Evolutionary conservation across 1,284 basidiomycete species (phyloP).

Genomic region (Sanghuangporus sanghuang): DNA sequence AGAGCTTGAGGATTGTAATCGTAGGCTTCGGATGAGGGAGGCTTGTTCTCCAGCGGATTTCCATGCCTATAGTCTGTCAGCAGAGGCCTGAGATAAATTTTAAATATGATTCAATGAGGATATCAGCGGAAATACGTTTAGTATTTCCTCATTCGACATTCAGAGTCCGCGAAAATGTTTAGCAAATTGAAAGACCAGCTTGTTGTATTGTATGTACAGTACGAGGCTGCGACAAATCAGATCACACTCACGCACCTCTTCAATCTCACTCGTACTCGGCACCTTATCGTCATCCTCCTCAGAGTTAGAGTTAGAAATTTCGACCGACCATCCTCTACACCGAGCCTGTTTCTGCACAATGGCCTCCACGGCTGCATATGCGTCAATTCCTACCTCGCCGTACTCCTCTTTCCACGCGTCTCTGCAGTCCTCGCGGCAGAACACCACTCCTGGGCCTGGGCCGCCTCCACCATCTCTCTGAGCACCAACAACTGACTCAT

Average conservation of each 20-base stretch:
- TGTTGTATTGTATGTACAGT: no score
- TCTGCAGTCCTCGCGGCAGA: background rate
- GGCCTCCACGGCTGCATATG: conserved; percentile 12
- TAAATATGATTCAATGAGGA: background rate
- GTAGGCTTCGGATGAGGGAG: background rate
- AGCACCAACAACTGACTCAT: background rate
- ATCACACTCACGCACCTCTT: background rate
- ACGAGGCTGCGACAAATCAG: background rate
- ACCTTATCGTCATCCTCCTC: background rate
- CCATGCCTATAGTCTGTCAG: background rate
- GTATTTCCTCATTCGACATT: no score
- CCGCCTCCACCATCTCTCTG: background rate
- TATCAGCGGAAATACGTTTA: background rate
- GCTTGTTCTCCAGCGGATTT: background rate
- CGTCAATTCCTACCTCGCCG: conserved; percentile 6
- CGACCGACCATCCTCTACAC: background rate
- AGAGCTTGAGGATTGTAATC: background rate
- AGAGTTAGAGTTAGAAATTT: no score
- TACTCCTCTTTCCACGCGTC: conserved; percentile 2
- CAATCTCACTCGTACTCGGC: background rate
- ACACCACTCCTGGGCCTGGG: background rate
- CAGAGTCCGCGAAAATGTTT: no score
- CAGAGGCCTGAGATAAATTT: background rate
- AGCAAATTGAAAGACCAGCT: no score
- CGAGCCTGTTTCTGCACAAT: conserved; percentile 10